phyloP scores from a whole-genome alignment of 2,329 filamentous ascomycete species.

The Colletotrichum sp. region DNA sequence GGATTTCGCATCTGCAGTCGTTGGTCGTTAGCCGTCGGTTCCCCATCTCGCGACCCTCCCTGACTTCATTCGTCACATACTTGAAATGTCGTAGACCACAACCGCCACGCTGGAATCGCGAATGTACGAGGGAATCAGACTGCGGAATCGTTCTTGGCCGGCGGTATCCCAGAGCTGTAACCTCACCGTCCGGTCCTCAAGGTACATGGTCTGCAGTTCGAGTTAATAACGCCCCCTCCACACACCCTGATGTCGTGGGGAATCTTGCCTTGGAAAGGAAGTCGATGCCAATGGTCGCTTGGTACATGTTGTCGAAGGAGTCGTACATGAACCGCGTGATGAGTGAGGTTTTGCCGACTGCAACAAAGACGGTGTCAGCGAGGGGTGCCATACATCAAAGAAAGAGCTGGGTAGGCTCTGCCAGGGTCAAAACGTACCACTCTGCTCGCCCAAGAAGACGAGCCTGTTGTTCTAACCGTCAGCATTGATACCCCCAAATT shows the following conservation, averaged over 20 bases:
- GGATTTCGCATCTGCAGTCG: slow-evolving; percentile 76
- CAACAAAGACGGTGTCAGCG: slow-evolving; percentile 4
- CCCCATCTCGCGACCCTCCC: not conserved
- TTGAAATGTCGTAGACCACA: slow-evolving; percentile 98
- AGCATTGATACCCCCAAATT: slow-evolving; percentile 17
- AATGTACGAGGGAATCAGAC: slow-evolving; percentile 97
- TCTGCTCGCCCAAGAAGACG: slow-evolving; percentile 98
- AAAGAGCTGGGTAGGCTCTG: slow-evolving; percentile 18
- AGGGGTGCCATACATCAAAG: not conserved
- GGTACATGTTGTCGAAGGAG: slow-evolving; percentile 99
- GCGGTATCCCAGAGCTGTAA: slow-evolving; percentile 99
- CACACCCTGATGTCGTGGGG: not conserved
- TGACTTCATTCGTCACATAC: slow-evolving; percentile 41
- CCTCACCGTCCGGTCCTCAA: slow-evolving; percentile 96
- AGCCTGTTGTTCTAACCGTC: slow-evolving; percentile 60
- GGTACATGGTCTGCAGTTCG: slow-evolving; percentile 85
- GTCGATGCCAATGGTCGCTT: slow-evolving; percentile 98
- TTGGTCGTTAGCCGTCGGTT: not conserved
- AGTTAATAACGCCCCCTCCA: not conserved
- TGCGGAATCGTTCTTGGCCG: slow-evolving; percentile 96
- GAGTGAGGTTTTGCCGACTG: slow-evolving; percentile 97
- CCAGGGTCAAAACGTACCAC: slow-evolving; percentile 67
- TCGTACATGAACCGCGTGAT: slow-evolving; percentile 99
- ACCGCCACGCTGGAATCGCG: slow-evolving; percentile 97
- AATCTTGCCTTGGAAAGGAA: slow-evolving; percentile 89